Evolutionary conservation across 78 protist species (phyloP), one percentile per base, ranked within the genome.

Genomic region (Cavenderia fasciculata): DNA sequence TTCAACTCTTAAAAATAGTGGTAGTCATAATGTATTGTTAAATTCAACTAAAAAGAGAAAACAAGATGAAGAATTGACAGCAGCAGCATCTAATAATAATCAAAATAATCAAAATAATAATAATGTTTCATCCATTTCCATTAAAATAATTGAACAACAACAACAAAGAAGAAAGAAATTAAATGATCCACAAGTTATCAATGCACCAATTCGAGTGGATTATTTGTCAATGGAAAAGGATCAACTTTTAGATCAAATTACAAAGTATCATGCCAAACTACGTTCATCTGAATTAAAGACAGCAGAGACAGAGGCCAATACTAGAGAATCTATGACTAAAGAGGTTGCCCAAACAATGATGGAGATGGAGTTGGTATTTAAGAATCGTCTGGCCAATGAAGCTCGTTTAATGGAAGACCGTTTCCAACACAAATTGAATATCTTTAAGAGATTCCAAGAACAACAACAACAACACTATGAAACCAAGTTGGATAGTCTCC

Each of bases 1-100:
- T n/a, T n/a, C n/a, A n/a, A n/a, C n/a, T n/a, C n/a, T n/a, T n/a
- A n/a, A n/a, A n/a, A n/a, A n/a, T n/a, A n/a, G n/a, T n/a, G n/a
- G n/a, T n/a, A n/a, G n/a, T n/a, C n/a, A n/a, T n/a, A n/a, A n/a
- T n/a, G n/a, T n/a, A n/a, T n/a, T n/a, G n/a, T n/a, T n/a, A n/a
- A n/a, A n/a, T n/a, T n/a, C n/a, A n/a, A n/a, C n/a, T n/a, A 75
- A 75, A 38, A 77, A 77, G 54, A 59, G 87, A 59, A 77, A 77
- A 31, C 54, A 70, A 75, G 41, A 7, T 27, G 72, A 63, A 6
- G 47, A 63, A n/a, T n/a, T n/a, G n/a, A n/a, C n/a, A n/a, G n/a
- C 51, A 44, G 19, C 59, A 38, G 16, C 72, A 36, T 0, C 25
- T 33, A 23, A 10, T 41, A 41, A 38, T 41, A 18, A 66, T n/a